phyloP scores from a whole-genome alignment of 176 grass and related monocot species.

The Luzula sylvatica region DNA sequence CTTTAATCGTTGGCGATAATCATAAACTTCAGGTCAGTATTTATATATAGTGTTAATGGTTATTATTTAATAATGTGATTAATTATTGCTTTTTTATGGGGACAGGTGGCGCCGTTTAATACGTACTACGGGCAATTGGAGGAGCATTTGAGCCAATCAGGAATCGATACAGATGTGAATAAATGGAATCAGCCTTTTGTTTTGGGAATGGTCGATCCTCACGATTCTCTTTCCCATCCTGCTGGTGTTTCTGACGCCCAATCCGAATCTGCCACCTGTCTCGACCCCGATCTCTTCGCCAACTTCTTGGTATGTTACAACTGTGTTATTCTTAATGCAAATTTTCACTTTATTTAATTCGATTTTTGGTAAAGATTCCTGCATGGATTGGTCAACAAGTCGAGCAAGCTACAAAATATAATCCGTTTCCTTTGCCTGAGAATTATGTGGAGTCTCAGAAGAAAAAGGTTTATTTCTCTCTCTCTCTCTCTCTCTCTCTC shows the following conservation, averaged over 20 bases:
- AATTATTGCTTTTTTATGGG: slow-evolving; percentile 7
- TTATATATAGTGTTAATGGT: slow-evolving; percentile 21
- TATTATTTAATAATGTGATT: background rate
- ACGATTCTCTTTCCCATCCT: slow-evolving; percentile 88
- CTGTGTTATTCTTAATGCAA: slow-evolving; percentile 8
- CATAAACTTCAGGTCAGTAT: slow-evolving; percentile 79
- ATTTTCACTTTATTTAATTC: slow-evolving; percentile 8
- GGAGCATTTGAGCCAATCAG: slow-evolving; percentile 68
- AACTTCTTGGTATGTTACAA: slow-evolving; percentile 66
- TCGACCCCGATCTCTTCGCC: slow-evolving; percentile 90
- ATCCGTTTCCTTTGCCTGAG: slow-evolving; percentile 86
- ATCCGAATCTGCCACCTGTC: slow-evolving; percentile 64
- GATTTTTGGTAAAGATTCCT: slow-evolving; percentile 56
- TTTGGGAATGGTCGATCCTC: slow-evolving; percentile 82
- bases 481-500: slow-evolving; percentile 24
- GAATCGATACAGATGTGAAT: slow-evolving; percentile 58
- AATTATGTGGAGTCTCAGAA: slow-evolving; percentile 58
- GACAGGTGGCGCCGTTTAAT: slow-evolving; percentile 98
- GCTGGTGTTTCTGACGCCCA: slow-evolving; percentile 83
- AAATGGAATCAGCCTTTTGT: slow-evolving; percentile 93
- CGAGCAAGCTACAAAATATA: slow-evolving; percentile 40
- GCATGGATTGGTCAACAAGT: slow-evolving; percentile 56
- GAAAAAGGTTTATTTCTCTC: slow-evolving; percentile 94
- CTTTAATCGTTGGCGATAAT: slow-evolving; percentile 91
- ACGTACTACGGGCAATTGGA: slow-evolving; percentile 71